phyloP scores from a whole-genome alignment of 208 protist species.

The Leptomonas pyrrhocoris region DNA sequence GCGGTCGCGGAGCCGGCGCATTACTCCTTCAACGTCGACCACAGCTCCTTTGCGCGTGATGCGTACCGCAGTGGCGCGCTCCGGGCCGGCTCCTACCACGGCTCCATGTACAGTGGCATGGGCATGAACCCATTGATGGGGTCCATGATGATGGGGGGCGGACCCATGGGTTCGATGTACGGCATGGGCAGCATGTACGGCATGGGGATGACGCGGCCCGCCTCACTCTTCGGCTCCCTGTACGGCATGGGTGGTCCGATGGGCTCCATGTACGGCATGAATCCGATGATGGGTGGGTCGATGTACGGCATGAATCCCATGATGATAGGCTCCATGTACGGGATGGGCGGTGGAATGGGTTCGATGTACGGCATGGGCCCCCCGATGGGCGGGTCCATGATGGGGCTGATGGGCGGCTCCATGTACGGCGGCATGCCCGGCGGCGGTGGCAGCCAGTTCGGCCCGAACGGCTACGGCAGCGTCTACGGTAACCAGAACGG shows the following conservation, averaged over 20 bases:
- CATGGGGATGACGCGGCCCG: slow-evolving; percentile 32
- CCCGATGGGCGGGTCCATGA: slow-evolving; percentile 2
- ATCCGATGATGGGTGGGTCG: slow-evolving; percentile 27
- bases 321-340: slow-evolving; percentile 42
- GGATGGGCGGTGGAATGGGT: slow-evolving; percentile 38
- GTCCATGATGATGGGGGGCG: slow-evolving; percentile 31
- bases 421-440: slow-evolving; percentile 41
- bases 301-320: slow-evolving; percentile 39
- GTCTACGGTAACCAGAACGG: slow-evolving; percentile 33
- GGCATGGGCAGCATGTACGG: slow-evolving; percentile 44
- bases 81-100: slow-evolving; percentile 20
- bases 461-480: slow-evolving; percentile 29
- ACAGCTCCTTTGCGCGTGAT: slow-evolving; percentile 34
- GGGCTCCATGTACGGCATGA: slow-evolving; percentile 36
- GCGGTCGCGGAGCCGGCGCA: slow-evolving; percentile 19
- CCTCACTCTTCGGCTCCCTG: slow-evolving; percentile 41
- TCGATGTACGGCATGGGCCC: slow-evolving; percentile 54
- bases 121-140: slow-evolving; percentile 20
- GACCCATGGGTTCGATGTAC: slow-evolving; percentile 27
- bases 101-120: slow-evolving; percentile 30
- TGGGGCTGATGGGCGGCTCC: slow-evolving; percentile 30
- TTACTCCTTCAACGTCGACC: slow-evolving; percentile 36
- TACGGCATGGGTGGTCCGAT: slow-evolving; percentile 14
- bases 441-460: slow-evolving; percentile 15
- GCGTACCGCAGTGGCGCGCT: slow-evolving; percentile 12